Evolutionary conservation across 129 eudicot genomes (phyloP).

Genomic region (Flaveria brownii): DNA sequence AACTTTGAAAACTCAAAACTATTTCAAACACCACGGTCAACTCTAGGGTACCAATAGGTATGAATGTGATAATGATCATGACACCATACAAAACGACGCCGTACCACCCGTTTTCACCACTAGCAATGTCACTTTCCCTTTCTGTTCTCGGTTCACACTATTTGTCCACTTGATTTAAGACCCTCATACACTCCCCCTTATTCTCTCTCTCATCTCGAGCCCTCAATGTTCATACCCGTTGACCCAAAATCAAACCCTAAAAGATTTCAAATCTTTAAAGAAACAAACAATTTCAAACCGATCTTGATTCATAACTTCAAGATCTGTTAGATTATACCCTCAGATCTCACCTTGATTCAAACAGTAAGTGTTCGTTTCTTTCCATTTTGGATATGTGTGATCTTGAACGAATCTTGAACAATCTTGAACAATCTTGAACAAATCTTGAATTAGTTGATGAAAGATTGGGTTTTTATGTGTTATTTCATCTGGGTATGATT

Average conservation of each 20-base stretch:
- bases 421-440: background rate
- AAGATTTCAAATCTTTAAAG: background rate
- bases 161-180: slow-evolving; percentile 19
- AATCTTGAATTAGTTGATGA: slow-evolving; percentile 7
- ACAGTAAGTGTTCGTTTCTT: slow-evolving; percentile 17
- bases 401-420: background rate
- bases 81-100: slow-evolving; percentile 29
- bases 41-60: slow-evolving; percentile 34
- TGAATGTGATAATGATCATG: background rate
- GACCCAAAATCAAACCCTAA: slow-evolving; percentile 36
- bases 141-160: slow-evolving; percentile 33
- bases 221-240: slow-evolving; percentile 31
- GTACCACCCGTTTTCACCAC: slow-evolving; percentile 29
- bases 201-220: background rate
- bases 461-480: slow-evolving; percentile 18
- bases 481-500: slow-evolving; percentile 15
- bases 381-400: too few relatives aligned
- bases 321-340: slow-evolving; percentile 42
- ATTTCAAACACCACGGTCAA: slow-evolving; percentile 23
- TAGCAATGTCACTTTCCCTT: slow-evolving; percentile 34
- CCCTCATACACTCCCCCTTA: background rate
- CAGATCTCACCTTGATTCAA: slow-evolving; percentile 24
- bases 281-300: too few relatives aligned
- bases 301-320: slow-evolving; percentile 32
- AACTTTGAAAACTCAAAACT: slow-evolving; percentile 25